These are phyloP conservation scores for Puccinia triticina DNA, from an alignment of 1,284 basidiomycete genomes.

Conservation along the genomic window DNA sequence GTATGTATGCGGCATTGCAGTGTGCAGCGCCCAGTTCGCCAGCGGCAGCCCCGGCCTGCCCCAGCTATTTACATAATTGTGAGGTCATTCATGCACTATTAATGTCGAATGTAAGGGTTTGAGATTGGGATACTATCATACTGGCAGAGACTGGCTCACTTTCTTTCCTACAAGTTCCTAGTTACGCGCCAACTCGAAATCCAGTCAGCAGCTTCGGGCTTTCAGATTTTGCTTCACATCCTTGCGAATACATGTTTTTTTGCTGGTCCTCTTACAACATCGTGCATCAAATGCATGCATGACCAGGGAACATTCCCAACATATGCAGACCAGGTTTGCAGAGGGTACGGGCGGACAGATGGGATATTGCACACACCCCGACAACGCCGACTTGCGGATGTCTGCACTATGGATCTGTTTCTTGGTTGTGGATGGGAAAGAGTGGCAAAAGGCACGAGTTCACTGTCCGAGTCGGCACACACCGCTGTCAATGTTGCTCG, in stretches of 20 bases:
- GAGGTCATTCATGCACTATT: too few species aligned
- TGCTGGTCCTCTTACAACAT: neutral
- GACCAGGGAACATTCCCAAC: neutral
- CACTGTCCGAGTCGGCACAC: neutral
- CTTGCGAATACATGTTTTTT: too few species aligned
- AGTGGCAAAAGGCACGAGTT: neutral
- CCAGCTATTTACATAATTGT: too few species aligned
- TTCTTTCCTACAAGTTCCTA: too few species aligned
- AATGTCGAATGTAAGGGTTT: too few species aligned
- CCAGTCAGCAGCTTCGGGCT: neutral
- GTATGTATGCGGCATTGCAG: too few species aligned
- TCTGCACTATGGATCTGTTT: neutral
- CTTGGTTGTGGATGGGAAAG: conserved; percentile 7
- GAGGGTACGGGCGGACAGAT: neutral
- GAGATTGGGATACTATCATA: too few species aligned
- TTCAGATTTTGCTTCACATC: neutral
- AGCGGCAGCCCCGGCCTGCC: too few species aligned
- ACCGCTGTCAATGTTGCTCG: neutral
- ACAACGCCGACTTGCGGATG: neutral
- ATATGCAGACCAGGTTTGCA: neutral
- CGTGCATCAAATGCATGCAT: too few species aligned
- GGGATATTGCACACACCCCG: neutral
- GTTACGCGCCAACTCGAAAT: too few species aligned
- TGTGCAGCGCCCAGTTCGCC: too few species aligned
- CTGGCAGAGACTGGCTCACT: too few species aligned